Evolutionary conservation across 306 rosid species (phyloP).

Genomic region (Dryas octopetala): DNA sequence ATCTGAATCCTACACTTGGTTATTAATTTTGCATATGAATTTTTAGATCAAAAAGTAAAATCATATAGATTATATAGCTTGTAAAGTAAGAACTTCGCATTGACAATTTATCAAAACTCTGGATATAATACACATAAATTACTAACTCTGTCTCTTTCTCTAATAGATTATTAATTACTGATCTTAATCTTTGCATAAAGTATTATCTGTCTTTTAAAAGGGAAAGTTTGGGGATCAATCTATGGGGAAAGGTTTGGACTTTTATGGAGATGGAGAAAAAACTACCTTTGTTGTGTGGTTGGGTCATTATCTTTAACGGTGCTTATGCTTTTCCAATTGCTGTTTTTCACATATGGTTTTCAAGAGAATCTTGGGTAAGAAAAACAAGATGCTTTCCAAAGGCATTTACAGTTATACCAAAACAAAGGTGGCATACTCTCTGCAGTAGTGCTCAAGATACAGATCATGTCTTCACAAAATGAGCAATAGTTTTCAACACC

Average conservation of each 20-base stretch:
- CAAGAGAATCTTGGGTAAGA: neutral
- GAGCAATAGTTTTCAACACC: conserved; percentile 14
- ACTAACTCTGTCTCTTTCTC: neutral
- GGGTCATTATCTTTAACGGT: neutral
- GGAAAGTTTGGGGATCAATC: neutral
- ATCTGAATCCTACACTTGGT: no score
- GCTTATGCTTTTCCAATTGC: neutral
- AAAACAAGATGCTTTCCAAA: neutral
- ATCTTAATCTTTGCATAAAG: neutral
- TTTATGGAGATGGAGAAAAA: neutral
- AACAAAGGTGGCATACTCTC: neutral
- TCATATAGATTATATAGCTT: no score
- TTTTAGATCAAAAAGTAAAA: no score
- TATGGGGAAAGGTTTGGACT: neutral
- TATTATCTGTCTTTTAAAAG: neutral
- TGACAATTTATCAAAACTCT: no score
- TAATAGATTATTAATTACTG: neutral
- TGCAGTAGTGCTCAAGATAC: neutral
- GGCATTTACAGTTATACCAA: neutral
- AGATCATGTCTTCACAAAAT: conserved; percentile 6
- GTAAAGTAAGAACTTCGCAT: no score
- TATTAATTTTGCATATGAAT: no score
- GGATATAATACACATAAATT: no score
- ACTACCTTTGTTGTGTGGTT: neutral
- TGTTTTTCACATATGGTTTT: neutral